Base-by-base conservation (phyloP, 495 filamentous ascomycete genomes). In the Tuber umbilicatum region DNA sequence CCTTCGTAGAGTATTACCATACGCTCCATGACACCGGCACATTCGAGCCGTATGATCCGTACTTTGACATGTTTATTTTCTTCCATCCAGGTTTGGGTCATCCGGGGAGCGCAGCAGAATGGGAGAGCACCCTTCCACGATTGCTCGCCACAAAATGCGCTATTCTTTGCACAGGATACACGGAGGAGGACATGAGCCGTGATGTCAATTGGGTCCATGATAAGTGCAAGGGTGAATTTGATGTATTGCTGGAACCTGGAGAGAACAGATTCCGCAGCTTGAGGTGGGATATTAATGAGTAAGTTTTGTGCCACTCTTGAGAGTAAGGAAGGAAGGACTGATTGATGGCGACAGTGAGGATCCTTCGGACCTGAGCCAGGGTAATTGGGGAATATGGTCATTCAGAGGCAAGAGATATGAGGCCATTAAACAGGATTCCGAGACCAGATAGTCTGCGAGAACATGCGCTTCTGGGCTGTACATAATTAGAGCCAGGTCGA, bases 11-110 rank as follows among this genome's bases (percentile, higher is more conserved):
- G 75, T 97, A 99, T 84, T 99, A 94, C 86, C 94, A 99, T 83
- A 97, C 93, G 1, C 87, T 99, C 80, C 94, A 98, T 84, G 89
- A 94, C 79, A 90, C 94, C 1, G 89, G 91, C 42, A 86, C 92
- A 73, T 99, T 98, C 85, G 87, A 91, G 38, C 96, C 96, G 0
- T 97, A 92, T 84, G 95, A 99, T 83, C 95, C 95, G 1, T 99
- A 99, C 83, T 94, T 99, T 79, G 95, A 99, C 85, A 92, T 90
- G 82, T 94, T 99, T 79, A 89, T 99, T 81, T 87, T 97, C 71
- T 99, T 97, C 86, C 95, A 99, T 83, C 95, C 95, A 3, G 95
- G 95, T 10, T 86, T 99, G 35, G 95, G 95, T 35, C 96, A 99
- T 83, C 94, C 96, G 9, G 92, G 93, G 31, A 93, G 90, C 83